These are phyloP conservation scores for Sarocladiaceae sp. DNA, from an alignment of 2,329 filamentous ascomycete genomes.

Conservation along the genomic window DNA sequence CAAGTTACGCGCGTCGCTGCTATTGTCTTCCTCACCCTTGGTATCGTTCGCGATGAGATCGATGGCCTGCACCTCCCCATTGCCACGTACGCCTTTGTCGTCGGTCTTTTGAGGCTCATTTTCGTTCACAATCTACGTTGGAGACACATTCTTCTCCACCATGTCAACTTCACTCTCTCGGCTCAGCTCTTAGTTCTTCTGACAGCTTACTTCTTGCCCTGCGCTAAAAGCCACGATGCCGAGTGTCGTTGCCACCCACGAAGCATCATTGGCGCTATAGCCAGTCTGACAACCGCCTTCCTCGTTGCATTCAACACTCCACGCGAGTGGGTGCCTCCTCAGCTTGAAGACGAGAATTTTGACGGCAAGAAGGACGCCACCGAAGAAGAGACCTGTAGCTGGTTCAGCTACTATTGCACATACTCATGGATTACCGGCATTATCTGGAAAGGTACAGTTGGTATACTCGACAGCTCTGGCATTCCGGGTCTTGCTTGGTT, in stretches of 20 bases:
- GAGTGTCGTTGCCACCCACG: constrained; percentile 24
- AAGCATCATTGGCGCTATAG: constrained; percentile 29
- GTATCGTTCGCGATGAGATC: constrained; percentile 26
- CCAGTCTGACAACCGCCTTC: constrained; percentile 31
- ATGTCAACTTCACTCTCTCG: constrained; percentile 42
- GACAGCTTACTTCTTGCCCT: constrained; percentile 37
- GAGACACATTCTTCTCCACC: constrained; percentile 42
- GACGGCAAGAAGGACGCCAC: constrained; percentile 29
- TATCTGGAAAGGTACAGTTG: constrained; percentile 41
- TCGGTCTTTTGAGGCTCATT: constrained; percentile 38
- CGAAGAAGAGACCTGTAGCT: constrained; percentile 50
- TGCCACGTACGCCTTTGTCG: constrained; percentile 35
- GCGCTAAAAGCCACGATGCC: constrained; percentile 34
- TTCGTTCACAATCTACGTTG: constrained; percentile 33
- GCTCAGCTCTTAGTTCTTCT: constrained; percentile 30
- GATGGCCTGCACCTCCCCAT: constrained; percentile 32
- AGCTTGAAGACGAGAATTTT: constrained; percentile 31
- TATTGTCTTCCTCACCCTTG: constrained; percentile 33
- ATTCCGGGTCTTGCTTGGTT: constrained; percentile 50
- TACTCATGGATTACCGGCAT: constrained; percentile 47
- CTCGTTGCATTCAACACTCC: constrained; percentile 41
- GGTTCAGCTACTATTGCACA: constrained; percentile 46
- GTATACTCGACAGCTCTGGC: constrained; percentile 40
- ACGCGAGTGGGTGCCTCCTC: constrained; percentile 45
- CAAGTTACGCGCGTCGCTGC: constrained; percentile 36